phyloP scores from a whole-genome alignment of 2,329 filamentous ascomycete genomes.

The Lasiodiplodia sp. region DNA sequence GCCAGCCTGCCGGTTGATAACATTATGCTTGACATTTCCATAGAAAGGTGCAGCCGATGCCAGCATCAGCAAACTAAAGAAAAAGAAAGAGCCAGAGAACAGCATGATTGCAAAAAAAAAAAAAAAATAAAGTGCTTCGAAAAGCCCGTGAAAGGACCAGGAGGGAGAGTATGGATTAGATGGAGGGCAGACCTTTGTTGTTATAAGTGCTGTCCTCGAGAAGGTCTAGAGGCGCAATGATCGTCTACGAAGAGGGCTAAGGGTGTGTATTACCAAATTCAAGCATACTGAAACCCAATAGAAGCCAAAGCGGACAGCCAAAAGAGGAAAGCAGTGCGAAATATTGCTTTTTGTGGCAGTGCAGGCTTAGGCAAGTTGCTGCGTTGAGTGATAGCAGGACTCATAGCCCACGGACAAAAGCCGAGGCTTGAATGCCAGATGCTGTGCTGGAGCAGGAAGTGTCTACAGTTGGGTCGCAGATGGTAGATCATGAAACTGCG shows the following conservation, averaged over 20 bases:
- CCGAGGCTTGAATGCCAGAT: background rate
- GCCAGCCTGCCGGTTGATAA: constrained; percentile 6
- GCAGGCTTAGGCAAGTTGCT: background rate
- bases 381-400: no score
- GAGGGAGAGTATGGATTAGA: background rate
- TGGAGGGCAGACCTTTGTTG: background rate
- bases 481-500: constrained; percentile 9
- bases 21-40: background rate
- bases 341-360: constrained; percentile 7
- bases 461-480: constrained; percentile 12
- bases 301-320: background rate
- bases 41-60: background rate
- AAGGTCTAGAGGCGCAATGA: background rate
- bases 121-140: no score
- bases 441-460: constrained; percentile 4
- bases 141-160: background rate
- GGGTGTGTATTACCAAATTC: background rate
- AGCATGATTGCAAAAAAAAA: background rate
- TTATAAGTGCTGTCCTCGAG: background rate
- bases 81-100: background rate
- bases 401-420: background rate
- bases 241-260: background rate
- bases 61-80: background rate
- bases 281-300: background rate
- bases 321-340: background rate